phyloP scores from a whole-genome alignment of 1,139 yeast species.

The Groenewaldozyma auringiensis region DNA sequence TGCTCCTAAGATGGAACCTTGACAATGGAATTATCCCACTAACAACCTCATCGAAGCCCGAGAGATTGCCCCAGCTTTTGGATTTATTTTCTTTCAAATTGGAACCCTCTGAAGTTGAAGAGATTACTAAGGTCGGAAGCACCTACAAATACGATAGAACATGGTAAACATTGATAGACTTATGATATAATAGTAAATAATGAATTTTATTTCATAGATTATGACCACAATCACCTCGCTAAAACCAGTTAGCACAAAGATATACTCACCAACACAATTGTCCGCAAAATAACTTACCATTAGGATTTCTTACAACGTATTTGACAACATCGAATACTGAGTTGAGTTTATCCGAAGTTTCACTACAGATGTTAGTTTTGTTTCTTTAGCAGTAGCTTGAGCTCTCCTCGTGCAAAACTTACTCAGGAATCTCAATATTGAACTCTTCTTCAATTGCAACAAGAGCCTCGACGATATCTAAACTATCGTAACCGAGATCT shows the following conservation, averaged over 20 bases:
- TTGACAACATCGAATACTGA: conserved; percentile 79
- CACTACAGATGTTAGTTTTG: conserved; percentile 21
- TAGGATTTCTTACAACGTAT: conserved; percentile 60
- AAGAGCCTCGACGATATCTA: conserved; percentile 82
- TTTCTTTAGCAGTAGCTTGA: background rate
- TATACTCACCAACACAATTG: too few relatives aligned
- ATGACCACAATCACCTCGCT: too few relatives aligned
- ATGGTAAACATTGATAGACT: too few relatives aligned
- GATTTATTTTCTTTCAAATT: conserved; percentile 49
- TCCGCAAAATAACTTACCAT: conserved; percentile 25
- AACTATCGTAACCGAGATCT: conserved; percentile 79
- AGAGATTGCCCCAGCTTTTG: conserved; percentile 51
- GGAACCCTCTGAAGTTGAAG: conserved; percentile 40
- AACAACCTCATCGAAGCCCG: conserved; percentile 58
- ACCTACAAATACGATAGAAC: background rate
- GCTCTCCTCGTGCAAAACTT: conserved; percentile 12
- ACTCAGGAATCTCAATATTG: conserved; percentile 65
- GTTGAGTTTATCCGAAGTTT: conserved; percentile 75
- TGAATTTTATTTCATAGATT: too few relatives aligned
- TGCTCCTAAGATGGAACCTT: conserved; percentile 61
- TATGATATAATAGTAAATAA: too few relatives aligned
- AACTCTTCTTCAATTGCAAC: conserved; percentile 79
- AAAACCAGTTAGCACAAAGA: too few relatives aligned
- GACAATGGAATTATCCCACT: conserved; percentile 60
- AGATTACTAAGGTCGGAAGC: conserved; percentile 28